Evolutionary conservation across 1,284 basidiomycete species (phyloP).

Genomic region (Trichosporon asahii): DNA sequence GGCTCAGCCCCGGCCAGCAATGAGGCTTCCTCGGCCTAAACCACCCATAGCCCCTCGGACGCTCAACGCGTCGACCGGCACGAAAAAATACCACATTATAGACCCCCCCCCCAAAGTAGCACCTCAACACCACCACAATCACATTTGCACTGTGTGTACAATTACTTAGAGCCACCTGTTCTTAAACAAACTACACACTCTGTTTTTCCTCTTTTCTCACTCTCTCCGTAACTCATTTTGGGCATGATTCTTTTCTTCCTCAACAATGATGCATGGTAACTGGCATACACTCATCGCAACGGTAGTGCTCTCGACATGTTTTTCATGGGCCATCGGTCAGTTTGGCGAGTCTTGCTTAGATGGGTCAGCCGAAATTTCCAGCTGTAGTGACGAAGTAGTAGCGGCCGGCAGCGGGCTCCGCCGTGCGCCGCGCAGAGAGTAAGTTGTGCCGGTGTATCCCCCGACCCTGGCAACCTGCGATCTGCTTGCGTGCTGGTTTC

Average conservation of each 20-base stretch:
- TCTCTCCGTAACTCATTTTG: conserved; percentile 7
- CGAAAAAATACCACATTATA: not conserved
- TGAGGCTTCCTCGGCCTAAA: not conserved
- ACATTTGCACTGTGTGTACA: conserved; percentile 23
- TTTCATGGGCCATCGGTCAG: too few species aligned
- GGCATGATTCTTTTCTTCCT: not conserved
- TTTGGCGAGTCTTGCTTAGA: too few species aligned
- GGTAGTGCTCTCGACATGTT: too few species aligned
- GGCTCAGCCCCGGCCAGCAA: conserved; percentile 1
- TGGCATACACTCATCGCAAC: not conserved
- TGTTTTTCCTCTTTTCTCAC: not conserved
- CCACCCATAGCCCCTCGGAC: not conserved
- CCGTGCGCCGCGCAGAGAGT: not conserved
- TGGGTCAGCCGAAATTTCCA: not conserved
- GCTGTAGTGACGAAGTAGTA: not conserved
- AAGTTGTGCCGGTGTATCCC: too few species aligned
- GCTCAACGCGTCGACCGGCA: not conserved
- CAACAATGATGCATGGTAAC: conserved; percentile 1
- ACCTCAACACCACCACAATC: conserved; percentile 7
- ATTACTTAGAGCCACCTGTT: conserved; percentile 9
- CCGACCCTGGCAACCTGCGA: not conserved
- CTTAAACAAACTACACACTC: not conserved
- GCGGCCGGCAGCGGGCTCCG: not conserved
- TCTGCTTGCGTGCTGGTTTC: not conserved
- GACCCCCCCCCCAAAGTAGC: conserved; percentile 8